Base-by-base conservation (phyloP, 495 filamentous ascomycete species). In the Penicillium flavigenum region DNA sequence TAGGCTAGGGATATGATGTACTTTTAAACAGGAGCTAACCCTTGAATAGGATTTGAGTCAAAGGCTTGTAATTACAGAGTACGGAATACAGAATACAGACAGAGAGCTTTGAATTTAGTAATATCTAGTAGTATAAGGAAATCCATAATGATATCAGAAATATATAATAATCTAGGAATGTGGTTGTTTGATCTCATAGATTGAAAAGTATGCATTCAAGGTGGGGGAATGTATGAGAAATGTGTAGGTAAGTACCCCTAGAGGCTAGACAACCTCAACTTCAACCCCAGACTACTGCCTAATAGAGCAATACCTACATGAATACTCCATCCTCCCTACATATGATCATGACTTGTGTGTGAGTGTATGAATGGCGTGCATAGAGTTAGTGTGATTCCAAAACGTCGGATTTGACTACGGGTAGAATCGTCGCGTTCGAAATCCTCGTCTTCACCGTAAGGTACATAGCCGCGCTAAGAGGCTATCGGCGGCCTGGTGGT, bases 291-390 rank as follows among this genome's bases (percentile, higher is more conserved):
- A 11, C 45, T 47, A 47, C 27, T 47, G 45, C 45, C 45, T 32
- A 39, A 39, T 39, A 6, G 2, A 39, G 34, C 12, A 51, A 51
- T 17, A 7, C 20, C 47, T 9, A 38, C 32, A 26, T 16, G 8
- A 7, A 10, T 1, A 24, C 32, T 36, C 48, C 48, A 10, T 11
- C 6, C 0, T 36, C 11, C 10, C 7, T 24, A 36, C 8, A 19
- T 20, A 38, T 7, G 22, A 10, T 1, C 14, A 52, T 32, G 29
- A 36, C n/a, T 16, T 45, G 27, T 29, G 27, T 29, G 29, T 38
- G 12, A 44, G 45, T 34, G 39, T 44, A 31, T 39, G 36, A 45
- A 54, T 26, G 41, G 20, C 24, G 22, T 55, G 43, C 43, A 54
- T 31, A 27, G 42, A 41, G 49, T 46, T 16, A 14, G n/a, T 47